Evolutionary conservation across 208 protist genomes (phyloP), one percentile per base, ranked within the genome.

Genomic region (Crithidia acanthocephali): DNA sequence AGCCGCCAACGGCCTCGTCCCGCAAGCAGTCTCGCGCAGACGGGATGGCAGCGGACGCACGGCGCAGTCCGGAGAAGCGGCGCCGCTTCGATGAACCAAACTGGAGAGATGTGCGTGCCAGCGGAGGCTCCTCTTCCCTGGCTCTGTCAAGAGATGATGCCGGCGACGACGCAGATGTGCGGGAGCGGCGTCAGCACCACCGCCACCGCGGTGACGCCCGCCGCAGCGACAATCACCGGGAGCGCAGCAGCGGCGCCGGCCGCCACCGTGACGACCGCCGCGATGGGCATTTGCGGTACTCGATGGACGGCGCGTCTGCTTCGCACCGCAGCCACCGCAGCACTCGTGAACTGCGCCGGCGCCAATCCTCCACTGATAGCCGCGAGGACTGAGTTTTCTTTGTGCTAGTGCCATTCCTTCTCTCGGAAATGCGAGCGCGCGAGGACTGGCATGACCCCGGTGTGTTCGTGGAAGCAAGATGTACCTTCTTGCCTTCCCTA

Each of bases 261-360:
- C 33, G 23, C 23, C 22, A 28, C 51, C 27, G 60, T 15, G 28
- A 53, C 42, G 32, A 44, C 1, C 30, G 35, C 48, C 42, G 68
- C 20, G 11, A 47, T 27, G 68, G 60, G 20, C 48, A 32, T n/a
- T 3, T 22, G 20, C 48, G 28, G n/a, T 40, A 37, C 58, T 23
- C 27, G 32, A 23, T 44, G n/a, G 68, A 44, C 35, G 27, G 25
- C 2, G 15, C 37, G 42, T 58, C 68, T 15, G 28, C n/a, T 25
- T 59, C 68, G 8, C 48, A 58, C 20, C 68, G 13, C 35, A 55
- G 44, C 32, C 35, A 42, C 40, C 57, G 33, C 35, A 37, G 37
- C 37, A 0, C 28, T 35, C 45, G 48, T 25, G 59, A 57, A 8
- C 32, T 55, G n/a, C 59, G 44, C 37, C 25, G 57, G 25, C 57